A percentile compares a stretch with the other conserved stretches of the same genome.
These are phyloP conservation scores for Dissophora ornata DNA, from an alignment of 192 early-diverging fungal species.

Conservation along the genomic window DNA sequence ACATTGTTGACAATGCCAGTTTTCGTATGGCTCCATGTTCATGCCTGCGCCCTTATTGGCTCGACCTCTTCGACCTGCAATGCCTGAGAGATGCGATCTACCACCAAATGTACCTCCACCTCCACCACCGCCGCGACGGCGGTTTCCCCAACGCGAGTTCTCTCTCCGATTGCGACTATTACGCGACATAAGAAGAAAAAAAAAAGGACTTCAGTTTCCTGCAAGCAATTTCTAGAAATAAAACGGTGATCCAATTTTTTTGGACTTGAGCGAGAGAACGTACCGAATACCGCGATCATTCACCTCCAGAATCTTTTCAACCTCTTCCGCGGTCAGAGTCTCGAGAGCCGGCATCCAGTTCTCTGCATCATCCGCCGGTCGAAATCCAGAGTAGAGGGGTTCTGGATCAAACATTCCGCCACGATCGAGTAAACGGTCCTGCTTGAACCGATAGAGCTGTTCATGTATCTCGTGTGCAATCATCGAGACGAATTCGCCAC, in stretches of 20 bases:
- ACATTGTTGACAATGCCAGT: constrained; percentile 57
- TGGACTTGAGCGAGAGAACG: too few species aligned
- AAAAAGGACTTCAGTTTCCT: too few species aligned
- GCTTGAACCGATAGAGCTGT: constrained; percentile 72
- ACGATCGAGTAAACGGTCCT: constrained; percentile 61
- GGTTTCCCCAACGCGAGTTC: constrained; percentile 32
- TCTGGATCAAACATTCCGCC: constrained; percentile 58
- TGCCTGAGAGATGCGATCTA: too few species aligned
- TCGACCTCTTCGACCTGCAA: neutral
- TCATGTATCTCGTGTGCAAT: constrained; percentile 83
- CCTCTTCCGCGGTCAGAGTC: constrained; percentile 66
- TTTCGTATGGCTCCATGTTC: constrained; percentile 27
- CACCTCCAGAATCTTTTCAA: constrained; percentile 67
- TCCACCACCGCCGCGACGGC: constrained; percentile 18
- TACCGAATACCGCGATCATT: constrained; percentile 69
- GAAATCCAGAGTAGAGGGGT: constrained; percentile 58
- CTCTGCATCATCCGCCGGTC: constrained; percentile 59
- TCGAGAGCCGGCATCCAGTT: constrained; percentile 67
- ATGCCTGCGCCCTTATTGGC: constrained; percentile 23
- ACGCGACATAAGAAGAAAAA: too few species aligned
- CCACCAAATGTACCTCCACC: too few species aligned
- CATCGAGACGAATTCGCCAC: constrained; percentile 81
- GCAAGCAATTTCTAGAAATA: too few species aligned
- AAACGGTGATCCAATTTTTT: too few species aligned
- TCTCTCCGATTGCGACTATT: constrained; percentile 57